These are phyloP conservation scores for Xylaria grammica DNA, from an alignment of 495 filamentous ascomycete species.

Conservation along the genomic window DNA sequence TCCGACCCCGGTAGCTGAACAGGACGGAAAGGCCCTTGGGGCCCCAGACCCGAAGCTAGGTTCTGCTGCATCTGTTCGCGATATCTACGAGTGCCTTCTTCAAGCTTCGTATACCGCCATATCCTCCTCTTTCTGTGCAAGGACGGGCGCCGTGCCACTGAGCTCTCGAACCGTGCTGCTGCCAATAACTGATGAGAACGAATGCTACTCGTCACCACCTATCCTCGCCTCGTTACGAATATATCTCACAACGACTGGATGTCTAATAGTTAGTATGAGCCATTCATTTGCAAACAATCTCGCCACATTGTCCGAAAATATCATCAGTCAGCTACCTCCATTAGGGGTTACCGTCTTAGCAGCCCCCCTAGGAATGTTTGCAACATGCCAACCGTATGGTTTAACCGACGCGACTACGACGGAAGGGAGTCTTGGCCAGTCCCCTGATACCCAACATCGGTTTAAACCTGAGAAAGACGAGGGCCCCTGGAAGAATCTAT, in stretches of 20 bases:
- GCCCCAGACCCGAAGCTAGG: conserved; percentile 39
- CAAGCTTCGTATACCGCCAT: conserved; percentile 49
- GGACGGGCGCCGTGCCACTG: conserved; percentile 47
- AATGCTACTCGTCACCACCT: conserved; percentile 29
- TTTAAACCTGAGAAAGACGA: conserved; percentile 44
- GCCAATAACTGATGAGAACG: conserved; percentile 32
- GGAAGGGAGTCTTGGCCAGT: conserved; percentile 42
- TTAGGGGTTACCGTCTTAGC: conserved; percentile 46
- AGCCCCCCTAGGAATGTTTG: conserved; percentile 54
- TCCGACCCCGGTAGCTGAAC: conserved; percentile 24
- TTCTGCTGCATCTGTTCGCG: conserved; percentile 30
- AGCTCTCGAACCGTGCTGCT: conserved; percentile 50
- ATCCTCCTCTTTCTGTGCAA: conserved; percentile 48
- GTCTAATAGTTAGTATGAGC: conserved; percentile 49
- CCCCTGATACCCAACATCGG: conserved; percentile 53
- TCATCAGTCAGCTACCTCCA: conserved; percentile 41
- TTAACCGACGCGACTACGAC: conserved; percentile 29
- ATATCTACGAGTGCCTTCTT: conserved; percentile 53
- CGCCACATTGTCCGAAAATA: conserved; percentile 42
- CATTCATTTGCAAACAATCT: conserved; percentile 47
- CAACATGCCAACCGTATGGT: conserved; percentile 40
- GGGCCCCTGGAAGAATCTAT: conserved; percentile 47
- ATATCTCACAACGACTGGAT: conserved; percentile 55
- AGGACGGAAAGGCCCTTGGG: conserved; percentile 26
- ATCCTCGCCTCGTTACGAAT: conserved; percentile 52